A percentile compares a stretch with the other conserved stretches of the same genome.
phyloP scores from a whole-genome alignment of 2,329 filamentous ascomycete species.

The Venturia aucupariae region DNA sequence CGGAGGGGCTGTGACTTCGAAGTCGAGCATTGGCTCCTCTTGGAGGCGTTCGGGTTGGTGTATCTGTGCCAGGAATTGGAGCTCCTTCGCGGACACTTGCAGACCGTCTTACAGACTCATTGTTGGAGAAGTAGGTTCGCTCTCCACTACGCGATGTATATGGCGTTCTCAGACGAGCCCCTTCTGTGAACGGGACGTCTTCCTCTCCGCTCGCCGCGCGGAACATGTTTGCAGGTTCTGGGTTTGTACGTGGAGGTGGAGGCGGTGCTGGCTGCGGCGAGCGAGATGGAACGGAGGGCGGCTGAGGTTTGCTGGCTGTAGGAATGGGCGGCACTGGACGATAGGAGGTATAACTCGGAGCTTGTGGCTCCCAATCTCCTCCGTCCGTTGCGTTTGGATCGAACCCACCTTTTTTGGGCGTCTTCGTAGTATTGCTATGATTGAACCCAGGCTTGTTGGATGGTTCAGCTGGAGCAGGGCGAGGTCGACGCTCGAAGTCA shows the following conservation, averaged over 20 bases:
- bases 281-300: not conserved
- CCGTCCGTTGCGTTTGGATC: constrained; percentile 12
- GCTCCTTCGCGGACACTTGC: constrained; percentile 32
- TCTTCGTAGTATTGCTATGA: constrained; percentile 9
- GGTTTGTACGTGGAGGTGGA: constrained; percentile 9
- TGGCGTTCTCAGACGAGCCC: constrained; percentile 41
- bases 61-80: not conserved
- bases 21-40: constrained; percentile 5
- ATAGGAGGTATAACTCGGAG: constrained; percentile 12
- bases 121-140: constrained; percentile 43
- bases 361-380: constrained; percentile 15
- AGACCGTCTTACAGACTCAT: constrained; percentile 42
- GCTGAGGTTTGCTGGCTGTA: constrained; percentile 9
- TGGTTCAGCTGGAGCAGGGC: constrained; percentile 13
- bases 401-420: constrained; percentile 11
- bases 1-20: constrained; percentile 15
- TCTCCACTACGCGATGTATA: constrained; percentile 48
- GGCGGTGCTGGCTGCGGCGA: constrained; percentile 8
- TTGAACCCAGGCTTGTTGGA: constrained; percentile 21
- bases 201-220: not conserved
- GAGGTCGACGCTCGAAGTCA: constrained; percentile 12
- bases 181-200: constrained; percentile 36
- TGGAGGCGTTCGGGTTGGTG: not conserved
- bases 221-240: constrained; percentile 8
- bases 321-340: constrained; percentile 2